Conservation (phyloP, 1,284 basidiomycete genomes). For the Leucoagaricus sp. region DNA sequence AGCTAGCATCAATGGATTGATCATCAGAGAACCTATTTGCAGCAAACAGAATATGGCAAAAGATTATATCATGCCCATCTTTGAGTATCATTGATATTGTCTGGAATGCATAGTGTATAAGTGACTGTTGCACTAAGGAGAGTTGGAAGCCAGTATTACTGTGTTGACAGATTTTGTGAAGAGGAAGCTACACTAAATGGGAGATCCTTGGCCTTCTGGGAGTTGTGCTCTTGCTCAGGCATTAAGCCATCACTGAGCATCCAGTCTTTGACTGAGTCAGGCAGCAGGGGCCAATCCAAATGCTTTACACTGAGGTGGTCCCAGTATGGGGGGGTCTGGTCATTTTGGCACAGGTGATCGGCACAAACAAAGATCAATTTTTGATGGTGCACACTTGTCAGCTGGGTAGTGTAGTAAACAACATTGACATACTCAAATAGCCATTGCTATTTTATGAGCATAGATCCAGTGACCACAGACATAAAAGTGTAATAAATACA, state of each 20-base stretch:
- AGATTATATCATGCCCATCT: not conserved
- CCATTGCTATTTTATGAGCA: too few relatives aligned
- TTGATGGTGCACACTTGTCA: too few relatives aligned
- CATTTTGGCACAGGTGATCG: too few relatives aligned
- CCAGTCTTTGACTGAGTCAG: not conserved
- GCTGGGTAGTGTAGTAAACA: too few relatives aligned
- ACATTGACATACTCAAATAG: too few relatives aligned
- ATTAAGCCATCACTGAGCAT: not conserved
- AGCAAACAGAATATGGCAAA: not conserved
- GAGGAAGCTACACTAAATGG: not conserved
- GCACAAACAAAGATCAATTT: too few relatives aligned
- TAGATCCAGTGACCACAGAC: too few relatives aligned
- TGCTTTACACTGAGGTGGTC: constrained; percentile 1
- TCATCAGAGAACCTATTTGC: not conserved
- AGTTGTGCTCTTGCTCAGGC: not conserved
- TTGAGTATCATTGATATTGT: not conserved
- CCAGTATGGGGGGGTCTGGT: too few relatives aligned
- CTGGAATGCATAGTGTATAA: not conserved
- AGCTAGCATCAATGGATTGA: not conserved
- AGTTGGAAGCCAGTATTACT: not conserved
- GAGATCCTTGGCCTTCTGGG: not conserved
- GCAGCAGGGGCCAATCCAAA: not conserved
- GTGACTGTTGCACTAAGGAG: too few relatives aligned
- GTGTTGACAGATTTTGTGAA: not conserved
- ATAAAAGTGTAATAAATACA: too few relatives aligned